These are phyloP conservation scores for Phaeosphaeriaceae sp. DNA, from an alignment of 2,329 filamentous ascomycete genomes.

Conservation along the genomic window DNA sequence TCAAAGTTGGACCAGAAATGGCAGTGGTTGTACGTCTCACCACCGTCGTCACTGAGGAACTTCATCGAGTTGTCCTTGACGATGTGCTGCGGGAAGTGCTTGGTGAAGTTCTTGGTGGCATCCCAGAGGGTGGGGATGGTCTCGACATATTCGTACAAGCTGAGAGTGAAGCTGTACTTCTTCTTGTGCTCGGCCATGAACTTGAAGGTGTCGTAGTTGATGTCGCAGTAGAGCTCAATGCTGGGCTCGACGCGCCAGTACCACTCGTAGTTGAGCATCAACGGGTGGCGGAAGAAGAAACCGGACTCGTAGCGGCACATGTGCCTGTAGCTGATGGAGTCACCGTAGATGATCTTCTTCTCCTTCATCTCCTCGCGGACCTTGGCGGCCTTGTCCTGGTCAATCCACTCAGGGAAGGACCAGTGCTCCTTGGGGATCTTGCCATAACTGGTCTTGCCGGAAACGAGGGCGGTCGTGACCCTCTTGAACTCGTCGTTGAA, in stretches of 20 bases:
- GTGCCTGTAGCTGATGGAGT: constrained; percentile 95
- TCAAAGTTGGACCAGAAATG: constrained; percentile 99
- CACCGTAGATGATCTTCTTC: constrained; percentile 97
- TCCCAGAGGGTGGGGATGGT: constrained; percentile 97
- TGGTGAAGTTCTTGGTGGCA: constrained; percentile 92
- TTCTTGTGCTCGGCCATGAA: constrained; percentile 96
- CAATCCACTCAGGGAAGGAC: constrained; percentile 96
- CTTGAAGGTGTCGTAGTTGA: constrained; percentile 95
- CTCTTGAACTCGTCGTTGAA: constrained; percentile 95
- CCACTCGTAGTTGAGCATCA: constrained; percentile 97
- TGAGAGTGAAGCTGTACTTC: constrained; percentile 97
- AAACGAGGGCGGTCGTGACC: constrained; percentile 86
- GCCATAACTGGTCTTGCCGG: constrained; percentile 90
- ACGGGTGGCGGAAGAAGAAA: constrained; percentile 95
- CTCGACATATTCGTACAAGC: constrained; percentile 94
- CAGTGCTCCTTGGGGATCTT: constrained; percentile 91
- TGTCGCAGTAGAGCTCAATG: constrained; percentile 94
- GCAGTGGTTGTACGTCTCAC: constrained; percentile 94
- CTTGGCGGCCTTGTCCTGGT: constrained; percentile 88
- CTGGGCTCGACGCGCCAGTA: constrained; percentile 99
- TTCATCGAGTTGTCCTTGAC: constrained; percentile 82
- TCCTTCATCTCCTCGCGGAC: constrained; percentile 93
- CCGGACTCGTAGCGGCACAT: constrained; percentile 99
- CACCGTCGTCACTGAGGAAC: constrained; percentile 90
- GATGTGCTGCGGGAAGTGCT: constrained; percentile 87